Conservation (phyloP, 306 rosid species). For the Dryas octopetala region DNA sequence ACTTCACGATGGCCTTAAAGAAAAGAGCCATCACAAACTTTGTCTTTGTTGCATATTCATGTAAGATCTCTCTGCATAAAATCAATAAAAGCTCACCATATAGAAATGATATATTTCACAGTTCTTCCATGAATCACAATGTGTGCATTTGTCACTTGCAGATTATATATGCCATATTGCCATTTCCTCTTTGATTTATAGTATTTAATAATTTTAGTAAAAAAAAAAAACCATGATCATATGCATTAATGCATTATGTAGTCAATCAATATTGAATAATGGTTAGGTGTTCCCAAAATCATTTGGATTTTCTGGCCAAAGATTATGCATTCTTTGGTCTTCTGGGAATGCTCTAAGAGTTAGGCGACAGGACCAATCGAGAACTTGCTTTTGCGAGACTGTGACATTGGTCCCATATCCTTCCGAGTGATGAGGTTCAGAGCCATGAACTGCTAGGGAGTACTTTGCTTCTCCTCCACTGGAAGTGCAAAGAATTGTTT, state of each 20-base stretch:
- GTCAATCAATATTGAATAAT: not conserved
- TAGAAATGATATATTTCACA: too few relatives aligned
- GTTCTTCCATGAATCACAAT: too few relatives aligned
- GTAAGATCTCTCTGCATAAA: conserved; percentile 30
- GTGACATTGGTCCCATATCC: conserved; percentile 69
- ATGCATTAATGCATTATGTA: not conserved
- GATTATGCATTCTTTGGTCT: conserved; percentile 42
- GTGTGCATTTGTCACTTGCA: too few relatives aligned
- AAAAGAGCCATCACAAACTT: conserved; percentile 39
- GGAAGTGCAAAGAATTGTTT: conserved; percentile 57
- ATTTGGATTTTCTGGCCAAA: conserved; percentile 61
- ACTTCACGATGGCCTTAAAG: conserved; percentile 69
- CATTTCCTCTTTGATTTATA: too few relatives aligned
- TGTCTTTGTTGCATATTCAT: conserved; percentile 48
- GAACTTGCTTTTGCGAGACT: conserved; percentile 48
- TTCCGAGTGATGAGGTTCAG: conserved; percentile 20
- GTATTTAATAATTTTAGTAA: too few relatives aligned
- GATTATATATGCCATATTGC: too few relatives aligned
- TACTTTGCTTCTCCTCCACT: conserved; percentile 52
- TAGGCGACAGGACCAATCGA: conserved; percentile 74
- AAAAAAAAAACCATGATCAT: too few relatives aligned
- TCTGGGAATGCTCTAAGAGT: conserved; percentile 50
- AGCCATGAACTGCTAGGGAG: conserved; percentile 33
- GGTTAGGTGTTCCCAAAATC: conserved; percentile 42
- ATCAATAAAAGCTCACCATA: too few relatives aligned